Evolutionary conservation across 1,284 basidiomycete species (phyloP).

Genomic region (Thecaphora thlaspeos): DNA sequence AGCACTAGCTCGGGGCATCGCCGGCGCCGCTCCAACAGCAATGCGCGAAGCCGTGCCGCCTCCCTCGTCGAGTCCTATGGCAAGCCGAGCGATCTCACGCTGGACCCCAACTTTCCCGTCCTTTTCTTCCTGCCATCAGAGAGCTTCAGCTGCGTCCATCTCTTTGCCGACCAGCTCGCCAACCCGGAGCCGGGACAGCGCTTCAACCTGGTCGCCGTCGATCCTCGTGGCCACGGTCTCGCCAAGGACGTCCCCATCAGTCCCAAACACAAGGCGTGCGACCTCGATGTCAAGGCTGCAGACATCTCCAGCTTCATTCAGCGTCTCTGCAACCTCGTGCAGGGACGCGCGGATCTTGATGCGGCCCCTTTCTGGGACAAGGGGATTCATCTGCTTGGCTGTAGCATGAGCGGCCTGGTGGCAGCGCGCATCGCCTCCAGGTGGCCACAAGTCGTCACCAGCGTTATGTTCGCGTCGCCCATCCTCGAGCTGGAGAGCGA

Average conservation of each 20-base stretch:
- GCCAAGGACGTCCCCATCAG: constrained; percentile 9
- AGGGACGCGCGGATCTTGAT: neutral
- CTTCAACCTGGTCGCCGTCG: constrained; percentile 16
- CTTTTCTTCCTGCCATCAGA: constrained; percentile 13
- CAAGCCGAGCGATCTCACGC: neutral
- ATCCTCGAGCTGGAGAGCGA: constrained; percentile 7
- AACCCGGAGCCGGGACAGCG: constrained; percentile 1
- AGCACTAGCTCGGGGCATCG: neutral
- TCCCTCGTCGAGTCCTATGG: too few relatives aligned
- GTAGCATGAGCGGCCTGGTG: constrained; percentile 13
- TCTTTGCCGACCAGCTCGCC: constrained; percentile 13
- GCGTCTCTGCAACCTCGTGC: neutral
- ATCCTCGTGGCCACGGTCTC: constrained; percentile 13
- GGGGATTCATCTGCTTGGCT: constrained; percentile 12
- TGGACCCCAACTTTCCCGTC: constrained; percentile 12
- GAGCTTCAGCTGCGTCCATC: constrained; percentile 12
- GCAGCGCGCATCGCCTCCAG: constrained; percentile 8
- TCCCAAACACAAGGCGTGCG: neutral
- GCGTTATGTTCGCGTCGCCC: constrained; percentile 12
- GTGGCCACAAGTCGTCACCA: constrained; percentile 2
- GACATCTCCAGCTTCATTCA: constrained; percentile 7
- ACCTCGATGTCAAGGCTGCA: constrained; percentile 15
- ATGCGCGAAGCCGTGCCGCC: too few relatives aligned
- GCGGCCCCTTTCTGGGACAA: neutral
- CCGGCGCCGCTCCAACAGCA: neutral